A percentile compares a stretch with the other conserved stretches of the same genome.
phyloP scores from a whole-genome alignment of 2,329 filamentous ascomycete species.

The Aspergillus ochraceus region DNA sequence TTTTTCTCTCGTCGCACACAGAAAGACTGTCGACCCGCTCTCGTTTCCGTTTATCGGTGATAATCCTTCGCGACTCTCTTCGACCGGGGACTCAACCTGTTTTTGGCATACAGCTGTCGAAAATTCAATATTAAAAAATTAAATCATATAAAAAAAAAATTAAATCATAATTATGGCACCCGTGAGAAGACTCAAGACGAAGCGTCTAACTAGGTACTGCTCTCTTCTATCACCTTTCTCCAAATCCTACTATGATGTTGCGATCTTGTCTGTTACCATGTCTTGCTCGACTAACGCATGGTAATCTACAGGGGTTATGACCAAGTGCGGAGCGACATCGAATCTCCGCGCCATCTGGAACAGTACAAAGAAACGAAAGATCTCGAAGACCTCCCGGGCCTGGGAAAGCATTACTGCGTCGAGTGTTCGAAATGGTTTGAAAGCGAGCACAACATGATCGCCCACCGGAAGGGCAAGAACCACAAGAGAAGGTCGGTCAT shows the following conservation, averaged over 20 bases:
- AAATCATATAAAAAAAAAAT: not conserved
- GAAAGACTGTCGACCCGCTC: constrained; percentile 26
- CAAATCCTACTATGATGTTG: not conserved
- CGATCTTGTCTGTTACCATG: not conserved
- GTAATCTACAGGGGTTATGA: constrained; percentile 72
- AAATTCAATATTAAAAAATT: not conserved
- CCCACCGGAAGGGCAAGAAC: constrained; percentile 82
- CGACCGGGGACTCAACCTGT: constrained; percentile 9
- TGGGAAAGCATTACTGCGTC: constrained; percentile 83
- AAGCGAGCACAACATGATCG: constrained; percentile 70
- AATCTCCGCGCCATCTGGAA: constrained; percentile 74
- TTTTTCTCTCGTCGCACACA: constrained; percentile 20
- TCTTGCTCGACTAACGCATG: constrained; percentile 9
- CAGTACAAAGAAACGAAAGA: constrained; percentile 78
- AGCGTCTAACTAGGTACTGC: constrained; percentile 66
- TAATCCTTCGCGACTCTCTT: constrained; percentile 21
- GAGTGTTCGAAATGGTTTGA: constrained; percentile 98
- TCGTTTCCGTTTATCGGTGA: constrained; percentile 39
- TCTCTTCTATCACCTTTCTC: not conserved
- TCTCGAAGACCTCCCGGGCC: constrained; percentile 80
- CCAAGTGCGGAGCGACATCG: constrained; percentile 82
- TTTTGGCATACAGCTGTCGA: constrained; percentile 4
- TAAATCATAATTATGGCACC: constrained; percentile 63
- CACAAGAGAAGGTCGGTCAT: constrained; percentile 77
- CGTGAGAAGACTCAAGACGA: constrained; percentile 67